A percentile compares a stretch with the other conserved stretches of the same genome.
These are phyloP conservation scores for Fabrea salina DNA, from an alignment of 169 alveolate species.

Conservation along the genomic window DNA sequence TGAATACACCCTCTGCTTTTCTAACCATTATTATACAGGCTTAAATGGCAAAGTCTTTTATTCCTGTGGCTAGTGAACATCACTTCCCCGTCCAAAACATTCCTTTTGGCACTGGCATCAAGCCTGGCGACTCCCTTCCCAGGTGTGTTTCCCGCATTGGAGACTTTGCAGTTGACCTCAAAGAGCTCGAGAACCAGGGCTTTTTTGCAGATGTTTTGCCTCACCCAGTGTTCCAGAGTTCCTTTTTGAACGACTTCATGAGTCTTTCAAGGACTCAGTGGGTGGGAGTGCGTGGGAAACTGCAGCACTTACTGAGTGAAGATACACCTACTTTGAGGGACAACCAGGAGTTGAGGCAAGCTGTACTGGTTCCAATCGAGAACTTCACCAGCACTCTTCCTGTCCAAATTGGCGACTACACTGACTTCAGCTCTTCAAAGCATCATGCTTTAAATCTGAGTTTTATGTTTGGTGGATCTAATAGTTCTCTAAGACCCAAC, in stretches of 20 bases:
- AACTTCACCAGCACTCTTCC: no score
- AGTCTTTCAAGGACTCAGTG: no score
- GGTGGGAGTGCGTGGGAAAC: no score
- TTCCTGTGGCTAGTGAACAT: slow-evolving; percentile 19
- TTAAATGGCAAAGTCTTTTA: no score
- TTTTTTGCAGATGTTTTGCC: slow-evolving; percentile 34
- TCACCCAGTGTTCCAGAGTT: no score
- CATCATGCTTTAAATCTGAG: slow-evolving; percentile 83
- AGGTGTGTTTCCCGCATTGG: slow-evolving; percentile 47
- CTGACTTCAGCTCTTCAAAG: slow-evolving; percentile 82
- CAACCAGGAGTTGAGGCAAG: no score
- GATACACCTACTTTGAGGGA: no score
- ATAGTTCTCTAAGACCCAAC: slow-evolving; percentile 80
- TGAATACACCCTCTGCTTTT: slow-evolving; percentile 18
- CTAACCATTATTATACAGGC: no score
- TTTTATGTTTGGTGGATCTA: slow-evolving; percentile 67
- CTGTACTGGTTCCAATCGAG: no score
- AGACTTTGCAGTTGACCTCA: slow-evolving; percentile 52
- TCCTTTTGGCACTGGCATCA: slow-evolving; percentile 56
- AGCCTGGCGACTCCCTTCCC: not conserved
- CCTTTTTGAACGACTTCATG: no score
- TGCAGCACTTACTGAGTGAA: no score
- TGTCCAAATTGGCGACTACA: slow-evolving; percentile 76
- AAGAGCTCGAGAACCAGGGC: slow-evolving; percentile 43
- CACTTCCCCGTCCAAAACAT: slow-evolving; percentile 61